A percentile compares a stretch with the other conserved stretches of the same genome.
Evolutionary conservation across 768 basidiomycete species (phyloP).

Genomic region (Sarcodon sp.): DNA sequence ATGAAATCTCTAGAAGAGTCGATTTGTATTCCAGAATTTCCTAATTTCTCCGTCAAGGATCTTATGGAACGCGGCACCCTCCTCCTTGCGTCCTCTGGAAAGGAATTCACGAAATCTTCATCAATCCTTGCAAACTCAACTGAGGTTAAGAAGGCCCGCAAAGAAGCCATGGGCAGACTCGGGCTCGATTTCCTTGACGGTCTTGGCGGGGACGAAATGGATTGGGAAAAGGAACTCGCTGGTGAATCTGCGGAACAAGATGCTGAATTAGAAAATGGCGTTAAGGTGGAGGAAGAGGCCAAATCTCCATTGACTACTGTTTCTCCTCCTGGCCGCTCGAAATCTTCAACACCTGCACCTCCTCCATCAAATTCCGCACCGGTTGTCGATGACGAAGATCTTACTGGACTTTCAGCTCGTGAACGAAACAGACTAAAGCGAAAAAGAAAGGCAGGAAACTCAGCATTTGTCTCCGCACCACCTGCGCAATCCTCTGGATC

Average conservation of each 20-base stretch:
- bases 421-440: constrained; percentile 92
- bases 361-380: constrained; percentile 30
- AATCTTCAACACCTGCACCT: constrained; percentile 30
- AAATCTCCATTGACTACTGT: constrained; percentile 13
- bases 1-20: constrained; percentile 18
- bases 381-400: constrained; percentile 29
- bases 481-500: constrained; percentile 38
- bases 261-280: constrained; percentile 17
- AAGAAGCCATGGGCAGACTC: constrained; percentile 79
- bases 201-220: constrained; percentile 68
- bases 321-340: constrained; percentile 26
- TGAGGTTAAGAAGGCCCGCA: constrained; percentile 79
- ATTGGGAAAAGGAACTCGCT: constrained; percentile 72
- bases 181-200: constrained; percentile 79
- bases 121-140: constrained; percentile 60
- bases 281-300: constrained; percentile 26
- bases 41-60: constrained; percentile 64
- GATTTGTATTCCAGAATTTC: constrained; percentile 40
- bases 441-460: constrained; percentile 81
- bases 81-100: constrained; percentile 85
- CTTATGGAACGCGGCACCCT: constrained; percentile 66
- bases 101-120: constrained; percentile 72
- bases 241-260: constrained; percentile 38
- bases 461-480: constrained; percentile 69
- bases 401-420: constrained; percentile 65